These are phyloP conservation scores for Phylloporus arenicola DNA, from an alignment of 768 basidiomycete genomes.

Conservation along the genomic window DNA sequence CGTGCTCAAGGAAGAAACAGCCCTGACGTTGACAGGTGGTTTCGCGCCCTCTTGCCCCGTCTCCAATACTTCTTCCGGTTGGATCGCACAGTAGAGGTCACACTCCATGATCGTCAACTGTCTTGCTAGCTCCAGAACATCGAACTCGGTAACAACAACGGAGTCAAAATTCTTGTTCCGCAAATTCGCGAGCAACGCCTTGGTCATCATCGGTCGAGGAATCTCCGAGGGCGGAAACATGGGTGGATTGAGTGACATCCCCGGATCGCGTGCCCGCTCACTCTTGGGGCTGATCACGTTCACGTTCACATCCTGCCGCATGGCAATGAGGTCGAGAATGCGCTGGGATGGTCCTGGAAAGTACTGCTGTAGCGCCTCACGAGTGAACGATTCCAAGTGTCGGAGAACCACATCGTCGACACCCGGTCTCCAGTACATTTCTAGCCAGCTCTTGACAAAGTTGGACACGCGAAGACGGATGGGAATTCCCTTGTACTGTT, in stretches of 20 bases:
- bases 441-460: constrained; percentile 92
- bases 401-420: constrained; percentile 64
- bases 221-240: constrained; percentile 53
- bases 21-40: constrained; percentile 67
- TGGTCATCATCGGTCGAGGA: constrained; percentile 84
- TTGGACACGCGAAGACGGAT: constrained; percentile 89
- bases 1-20: constrained; percentile 84
- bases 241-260: constrained; percentile 67
- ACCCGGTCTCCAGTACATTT: constrained; percentile 79
- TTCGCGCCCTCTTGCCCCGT: constrained; percentile 66
- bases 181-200: constrained; percentile 62
- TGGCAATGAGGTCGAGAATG: constrained; percentile 60
- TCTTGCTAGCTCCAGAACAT: constrained; percentile 84
- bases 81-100: constrained; percentile 78
- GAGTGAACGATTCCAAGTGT: constrained; percentile 53
- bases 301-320: constrained; percentile 47
- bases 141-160: constrained; percentile 84
- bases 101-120: constrained; percentile 95
- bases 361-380: constrained; percentile 52
- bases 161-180: constrained; percentile 57
- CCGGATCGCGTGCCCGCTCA: constrained; percentile 67
- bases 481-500: constrained; percentile 82
- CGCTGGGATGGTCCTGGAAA: constrained; percentile 69
- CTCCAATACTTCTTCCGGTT: constrained; percentile 84
- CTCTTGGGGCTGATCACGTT: constrained; percentile 50